Evolutionary conservation across 2,329 filamentous ascomycete species (phyloP), one percentile per base, ranked within the genome.

Genomic region (Xylaria hypoxylon): DNA sequence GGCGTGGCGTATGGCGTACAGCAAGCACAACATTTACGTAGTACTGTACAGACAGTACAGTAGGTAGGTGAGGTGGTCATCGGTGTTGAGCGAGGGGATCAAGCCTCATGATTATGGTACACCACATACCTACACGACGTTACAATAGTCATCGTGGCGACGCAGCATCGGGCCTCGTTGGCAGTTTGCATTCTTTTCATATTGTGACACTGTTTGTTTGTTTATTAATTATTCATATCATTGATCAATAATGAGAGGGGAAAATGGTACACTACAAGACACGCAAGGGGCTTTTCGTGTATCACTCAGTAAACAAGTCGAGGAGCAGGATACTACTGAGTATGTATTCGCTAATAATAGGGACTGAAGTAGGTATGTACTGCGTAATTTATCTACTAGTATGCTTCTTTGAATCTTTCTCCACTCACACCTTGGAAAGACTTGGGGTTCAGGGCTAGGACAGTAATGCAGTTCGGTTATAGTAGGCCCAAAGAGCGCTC

Each of bases 311-410:
- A 51, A 59, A 55, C n/a, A 64, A 56, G 33, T 62, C 3, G 31
- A 50, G 45, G 51, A 53, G 53, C 64, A 61, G 60, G 57, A 56
- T n/a, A n/a, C n/a, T n/a, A n/a, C n/a, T n/a, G n/a, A n/a, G n/a
- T n/a, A n/a, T n/a, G n/a, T n/a, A 60, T 64, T 56, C 40, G 47
- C 56, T 64, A 64, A 55, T 48, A 59, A 59, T 64, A 59, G 55
- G 33, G 38, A 52, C 33, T 45, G 35, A 35, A 28, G 31, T 52
- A 52, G 50, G n/a, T n/a, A n/a, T n/a, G n/a, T n/a, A n/a, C n/a
- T n/a, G n/a, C n/a, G n/a, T n/a, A n/a, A n/a, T n/a, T n/a, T n/a
- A n/a, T n/a, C n/a, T n/a, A n/a, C n/a, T n/a, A n/a, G n/a, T n/a
- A n/a, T n/a, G n/a, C n/a, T 63, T 48, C 31, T 15, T 17, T 63